These are phyloP conservation scores for Cicer arietinum DNA, from an alignment of 306 rosid genomes.

Conservation along the genomic window DNA sequence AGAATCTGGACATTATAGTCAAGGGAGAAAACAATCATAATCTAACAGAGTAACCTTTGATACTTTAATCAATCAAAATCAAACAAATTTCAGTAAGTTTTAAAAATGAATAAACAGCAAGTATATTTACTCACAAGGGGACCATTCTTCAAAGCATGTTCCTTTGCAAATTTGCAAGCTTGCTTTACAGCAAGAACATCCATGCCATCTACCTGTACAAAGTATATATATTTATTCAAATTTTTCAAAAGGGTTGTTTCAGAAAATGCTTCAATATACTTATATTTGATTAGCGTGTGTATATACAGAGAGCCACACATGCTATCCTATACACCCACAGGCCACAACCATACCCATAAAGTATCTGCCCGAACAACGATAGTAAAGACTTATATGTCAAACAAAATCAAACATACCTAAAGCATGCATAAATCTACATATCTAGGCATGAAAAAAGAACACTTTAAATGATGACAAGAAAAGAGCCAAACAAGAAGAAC, in stretches of 20 bases:
- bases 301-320: constrained; percentile 4
- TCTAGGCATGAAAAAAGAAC: constrained; percentile 15
- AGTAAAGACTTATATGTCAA: constrained; percentile 11
- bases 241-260: not conserved
- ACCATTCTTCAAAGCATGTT: constrained; percentile 91
- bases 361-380: not conserved
- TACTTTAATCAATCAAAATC: constrained; percentile 31
- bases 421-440: constrained; percentile 17
- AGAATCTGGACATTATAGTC: constrained; percentile 69
- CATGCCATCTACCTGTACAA: constrained; percentile 93
- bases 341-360: not conserved
- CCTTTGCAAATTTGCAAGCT: constrained; percentile 94
- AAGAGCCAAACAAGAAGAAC: not conserved
- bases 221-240: constrained; percentile 34
- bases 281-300: not conserved
- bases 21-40: constrained; percentile 28
- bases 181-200: constrained; percentile 95
- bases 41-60: constrained; percentile 5
- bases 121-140: constrained; percentile 80
- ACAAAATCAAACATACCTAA: constrained; percentile 23
- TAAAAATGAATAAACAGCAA: constrained; percentile 5
- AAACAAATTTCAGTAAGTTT: constrained; percentile 5
- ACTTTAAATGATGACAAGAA: not conserved
- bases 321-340: not conserved
- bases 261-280: not conserved